Percentiles rank a stretch among this genome's conserved stretches.
Evolutionary conservation across 495 filamentous ascomycete species (phyloP).

Genomic region (Immersiella caudata): DNA sequence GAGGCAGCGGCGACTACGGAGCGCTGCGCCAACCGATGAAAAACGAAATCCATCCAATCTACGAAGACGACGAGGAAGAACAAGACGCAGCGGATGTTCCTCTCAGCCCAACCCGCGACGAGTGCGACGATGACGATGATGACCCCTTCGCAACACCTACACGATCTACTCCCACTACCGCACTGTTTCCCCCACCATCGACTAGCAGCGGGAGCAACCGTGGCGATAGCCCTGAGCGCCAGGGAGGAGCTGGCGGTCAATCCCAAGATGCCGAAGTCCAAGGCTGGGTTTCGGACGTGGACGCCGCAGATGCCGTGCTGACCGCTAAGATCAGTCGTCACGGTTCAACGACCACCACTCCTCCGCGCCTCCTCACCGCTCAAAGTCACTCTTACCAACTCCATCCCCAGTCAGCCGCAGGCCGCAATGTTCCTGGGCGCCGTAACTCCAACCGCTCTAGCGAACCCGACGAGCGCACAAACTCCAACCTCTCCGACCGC

Average conservation of each 20-base stretch:
- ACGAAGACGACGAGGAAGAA: slow-evolving; percentile 64
- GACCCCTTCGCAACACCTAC: slow-evolving; percentile 52
- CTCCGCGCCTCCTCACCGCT: slow-evolving; percentile 7
- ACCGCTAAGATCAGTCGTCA: slow-evolving; percentile 30
- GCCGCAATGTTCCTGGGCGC: slow-evolving; percentile 18
- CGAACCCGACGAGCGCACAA: slow-evolving; percentile 28
- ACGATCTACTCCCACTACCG: slow-evolving; percentile 3
- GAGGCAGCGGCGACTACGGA: slow-evolving; percentile 27
- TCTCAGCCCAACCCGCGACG: slow-evolving; percentile 24
- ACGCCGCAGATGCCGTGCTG: slow-evolving; percentile 55
- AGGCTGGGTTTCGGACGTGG: slow-evolving; percentile 64
- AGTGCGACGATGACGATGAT: slow-evolving; percentile 26
- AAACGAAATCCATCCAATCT: slow-evolving; percentile 57
- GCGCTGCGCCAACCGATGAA: slow-evolving; percentile 21
- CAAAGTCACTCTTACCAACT: neutral
- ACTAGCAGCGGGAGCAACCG: slow-evolving; percentile 16
- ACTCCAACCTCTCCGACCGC: slow-evolving; percentile 44
- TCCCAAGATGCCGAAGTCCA: slow-evolving; percentile 56
- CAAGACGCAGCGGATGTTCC: slow-evolving; percentile 23
- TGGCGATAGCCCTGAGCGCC: slow-evolving; percentile 37
- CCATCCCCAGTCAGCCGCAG: slow-evolving; percentile 6
- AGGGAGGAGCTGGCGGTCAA: neutral
- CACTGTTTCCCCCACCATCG: slow-evolving; percentile 10
- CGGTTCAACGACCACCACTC: slow-evolving; percentile 23
- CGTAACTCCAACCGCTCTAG: slow-evolving; percentile 27